Evolutionary conservation across 2,329 filamentous ascomycete genomes (phyloP), one percentile per base, ranked within the genome.

Genomic region (Blastomyces gilchristii): DNA sequence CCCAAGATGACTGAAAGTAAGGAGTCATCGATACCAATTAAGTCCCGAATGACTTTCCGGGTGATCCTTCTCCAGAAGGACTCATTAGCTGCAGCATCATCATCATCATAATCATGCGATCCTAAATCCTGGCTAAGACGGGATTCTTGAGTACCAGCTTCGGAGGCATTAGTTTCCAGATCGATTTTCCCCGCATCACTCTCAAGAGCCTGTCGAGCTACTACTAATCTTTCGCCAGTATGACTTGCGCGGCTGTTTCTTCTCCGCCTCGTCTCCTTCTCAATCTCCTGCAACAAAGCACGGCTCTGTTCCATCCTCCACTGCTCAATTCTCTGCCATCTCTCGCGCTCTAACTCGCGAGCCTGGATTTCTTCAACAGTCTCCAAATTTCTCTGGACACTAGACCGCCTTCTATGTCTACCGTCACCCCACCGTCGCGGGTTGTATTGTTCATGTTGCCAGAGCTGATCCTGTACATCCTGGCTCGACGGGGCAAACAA

Each of bases 281-380:
- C 89, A 58, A 97, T 92, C 75, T 97, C 91, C 63, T 96, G 89
- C 43, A 97, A 75, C 37, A 99, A 79, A 12, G 90, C 85, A 64
- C 85, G 85, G 74, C 91, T 96, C 73, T 99, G 92, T 71, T 97
- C 93, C 71, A 95, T 77, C 63, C 92, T 85, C 94, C 94, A 99
- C 60, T 85, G 84, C 75, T 97, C 93, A 71, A 99, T 96, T 65
- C 93, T 84, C 69, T 87, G 85, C 72, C 87, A 88, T 71, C 88
- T 87, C 68, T 96, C 91, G 50, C 83, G 79, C 67, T 91, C 87
- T 50, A 86, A 83, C 37, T 81, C 76, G 45, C 79, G 77, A 52
- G 84, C 81, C 47, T 81, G 79, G 63, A 85, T 82, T 67, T 85
- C 79, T 64, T 82, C 80, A 50, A 86, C 73, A 12, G 79, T 77